A percentile compares a stretch with the other conserved stretches of the same genome.
phyloP scores from a whole-genome alignment of 1,284 basidiomycete species.

The Fomitopsis pinicola region DNA sequence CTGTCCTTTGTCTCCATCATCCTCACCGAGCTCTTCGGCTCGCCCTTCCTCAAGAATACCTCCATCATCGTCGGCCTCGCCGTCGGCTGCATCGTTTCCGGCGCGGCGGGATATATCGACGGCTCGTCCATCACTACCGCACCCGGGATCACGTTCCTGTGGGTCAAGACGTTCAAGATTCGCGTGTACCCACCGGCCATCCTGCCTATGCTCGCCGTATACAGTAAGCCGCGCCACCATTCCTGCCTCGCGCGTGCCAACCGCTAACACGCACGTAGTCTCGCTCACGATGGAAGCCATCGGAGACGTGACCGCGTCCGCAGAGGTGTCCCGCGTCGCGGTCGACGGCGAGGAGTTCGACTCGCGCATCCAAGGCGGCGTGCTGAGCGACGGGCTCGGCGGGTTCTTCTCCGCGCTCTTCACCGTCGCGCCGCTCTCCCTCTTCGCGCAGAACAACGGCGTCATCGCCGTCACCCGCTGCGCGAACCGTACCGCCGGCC shows the following conservation, averaged over 20 bases:
- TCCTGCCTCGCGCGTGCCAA: neutral
- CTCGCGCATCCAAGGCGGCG: conserved; percentile 78
- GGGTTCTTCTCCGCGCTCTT: conserved; percentile 75
- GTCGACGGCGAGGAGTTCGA: conserved; percentile 75
- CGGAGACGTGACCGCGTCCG: conserved; percentile 82
- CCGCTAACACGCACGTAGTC: conserved; percentile 31
- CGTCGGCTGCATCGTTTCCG: conserved; percentile 77
- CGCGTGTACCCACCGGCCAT: conserved; percentile 79
- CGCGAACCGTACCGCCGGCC: conserved; percentile 68
- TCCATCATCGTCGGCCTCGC: conserved; percentile 72
- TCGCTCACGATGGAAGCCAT: conserved; percentile 81
- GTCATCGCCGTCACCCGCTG: conserved; percentile 78
- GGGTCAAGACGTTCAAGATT: conserved; percentile 80
- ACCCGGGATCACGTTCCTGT: conserved; percentile 78
- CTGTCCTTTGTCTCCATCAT: conserved; percentile 77
- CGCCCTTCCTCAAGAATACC: conserved; percentile 78
- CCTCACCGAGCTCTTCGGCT: conserved; percentile 74
- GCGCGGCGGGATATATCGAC: conserved; percentile 71
- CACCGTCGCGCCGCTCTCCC: conserved; percentile 77
- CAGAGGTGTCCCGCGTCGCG: conserved; percentile 71
- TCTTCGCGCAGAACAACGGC: conserved; percentile 84
- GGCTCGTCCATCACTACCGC: conserved; percentile 57
- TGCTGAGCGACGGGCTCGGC: conserved; percentile 73
- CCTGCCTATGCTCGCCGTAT: conserved; percentile 80
- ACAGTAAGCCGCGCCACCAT: conserved; percentile 40